A percentile compares a stretch with the other conserved stretches of the same genome.
phyloP scores from a whole-genome alignment of 192 early-diverging fungal genomes.

The Umbelopsis ramanniana region DNA sequence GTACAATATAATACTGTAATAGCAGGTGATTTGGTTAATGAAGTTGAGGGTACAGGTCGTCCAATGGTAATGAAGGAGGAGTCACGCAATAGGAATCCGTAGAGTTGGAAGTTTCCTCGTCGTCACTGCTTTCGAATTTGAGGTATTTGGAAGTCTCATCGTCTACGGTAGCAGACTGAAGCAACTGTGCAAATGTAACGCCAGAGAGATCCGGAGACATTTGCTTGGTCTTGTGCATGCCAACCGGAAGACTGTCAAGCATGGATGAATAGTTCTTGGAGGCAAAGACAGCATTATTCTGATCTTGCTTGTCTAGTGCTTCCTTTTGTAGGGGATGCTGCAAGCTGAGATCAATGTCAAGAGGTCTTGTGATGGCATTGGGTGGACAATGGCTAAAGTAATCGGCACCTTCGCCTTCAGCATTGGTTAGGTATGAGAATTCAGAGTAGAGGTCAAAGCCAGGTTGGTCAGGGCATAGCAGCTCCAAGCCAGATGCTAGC shows the following conservation, averaged over 20 bases:
- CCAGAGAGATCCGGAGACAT: constrained; percentile 6
- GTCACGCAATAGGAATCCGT: constrained; percentile 14
- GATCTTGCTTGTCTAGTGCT: not conserved
- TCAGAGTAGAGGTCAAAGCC: not conserved
- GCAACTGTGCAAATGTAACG: constrained; percentile 3
- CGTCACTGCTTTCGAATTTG: constrained; percentile 18
- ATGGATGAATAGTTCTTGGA: not conserved
- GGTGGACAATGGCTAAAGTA: constrained; percentile 1
- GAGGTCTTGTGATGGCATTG: not conserved
- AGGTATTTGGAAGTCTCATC: constrained; percentile 18
- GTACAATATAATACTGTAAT: not conserved
- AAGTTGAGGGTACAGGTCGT: constrained; percentile 20
- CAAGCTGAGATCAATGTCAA: constrained; percentile 12
- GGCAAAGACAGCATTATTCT: not conserved
- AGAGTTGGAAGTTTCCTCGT: not conserved
- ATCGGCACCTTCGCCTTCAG: not conserved
- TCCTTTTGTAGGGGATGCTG: constrained; percentile 18
- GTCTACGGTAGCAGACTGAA: constrained; percentile 10
- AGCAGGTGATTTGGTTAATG: not conserved
- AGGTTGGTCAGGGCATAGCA: constrained; percentile 5
- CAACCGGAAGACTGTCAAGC: not conserved
- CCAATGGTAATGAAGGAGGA: constrained; percentile 11
- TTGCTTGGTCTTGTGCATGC: not conserved
- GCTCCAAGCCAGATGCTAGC: not conserved
- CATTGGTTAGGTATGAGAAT: not conserved